phyloP scores from a whole-genome alignment of 108 stramenopile genomes.

The Seminavis robusta region DNA sequence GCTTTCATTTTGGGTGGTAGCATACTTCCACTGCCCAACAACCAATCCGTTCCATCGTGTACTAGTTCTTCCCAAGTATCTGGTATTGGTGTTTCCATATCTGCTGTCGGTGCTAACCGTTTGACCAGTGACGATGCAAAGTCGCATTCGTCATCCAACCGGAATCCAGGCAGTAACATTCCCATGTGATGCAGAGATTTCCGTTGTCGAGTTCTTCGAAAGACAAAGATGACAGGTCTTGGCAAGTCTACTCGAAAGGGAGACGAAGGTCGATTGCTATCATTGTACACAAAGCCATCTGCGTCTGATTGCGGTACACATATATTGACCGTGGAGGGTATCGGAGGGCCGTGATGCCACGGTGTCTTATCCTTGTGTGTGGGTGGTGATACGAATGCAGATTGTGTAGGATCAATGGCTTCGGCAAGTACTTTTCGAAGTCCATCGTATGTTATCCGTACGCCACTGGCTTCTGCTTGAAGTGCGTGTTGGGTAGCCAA shows the following conservation, averaged over 20 bases:
- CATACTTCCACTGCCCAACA: conserved; percentile 23
- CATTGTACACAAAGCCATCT: not conserved
- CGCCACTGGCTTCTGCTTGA: conserved; percentile 64
- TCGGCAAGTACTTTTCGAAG: conserved; percentile 32
- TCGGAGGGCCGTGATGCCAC: conserved; percentile 13
- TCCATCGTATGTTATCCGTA: conserved; percentile 67
- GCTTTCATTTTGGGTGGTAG: conserved; percentile 13
- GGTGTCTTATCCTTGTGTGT: not conserved
- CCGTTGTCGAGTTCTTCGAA: conserved; percentile 72
- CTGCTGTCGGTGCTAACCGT: conserved; percentile 41
- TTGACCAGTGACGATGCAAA: conserved; percentile 56
- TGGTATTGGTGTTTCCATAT: conserved; percentile 22
- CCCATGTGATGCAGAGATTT: conserved; percentile 20
- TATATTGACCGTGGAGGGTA: conserved; percentile 16
- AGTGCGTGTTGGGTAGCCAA: conserved; percentile 43
- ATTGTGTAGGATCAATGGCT: conserved; percentile 17
- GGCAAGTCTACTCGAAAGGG: conserved; percentile 13
- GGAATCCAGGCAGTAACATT: conserved; percentile 44
- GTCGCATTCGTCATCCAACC: conserved; percentile 90
- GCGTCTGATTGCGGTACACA: conserved; percentile 7
- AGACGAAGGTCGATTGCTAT: conserved; percentile 6
- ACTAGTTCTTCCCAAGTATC: conserved; percentile 33
- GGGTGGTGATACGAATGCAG: conserved; percentile 16
- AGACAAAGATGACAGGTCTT: conserved; percentile 55
- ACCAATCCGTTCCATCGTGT: conserved; percentile 35